Percentiles rank a stretch among this genome's conserved stretches.
These are phyloP conservation scores for Fusarium sp. DNA, from an alignment of 2,329 filamentous ascomycete species.

Conservation along the genomic window DNA sequence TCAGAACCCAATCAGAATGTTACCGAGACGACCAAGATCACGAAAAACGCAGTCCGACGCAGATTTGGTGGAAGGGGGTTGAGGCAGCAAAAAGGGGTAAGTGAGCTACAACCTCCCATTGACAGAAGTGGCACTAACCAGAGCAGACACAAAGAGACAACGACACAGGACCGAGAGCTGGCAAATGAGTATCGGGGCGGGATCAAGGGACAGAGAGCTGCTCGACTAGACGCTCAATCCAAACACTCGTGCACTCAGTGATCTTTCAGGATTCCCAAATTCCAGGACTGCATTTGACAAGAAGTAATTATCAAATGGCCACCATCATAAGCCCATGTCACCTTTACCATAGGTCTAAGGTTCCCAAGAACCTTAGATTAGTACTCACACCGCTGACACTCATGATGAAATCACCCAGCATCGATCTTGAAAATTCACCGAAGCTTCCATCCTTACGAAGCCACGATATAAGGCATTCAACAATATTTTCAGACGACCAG, in stretches of 20 bases:
- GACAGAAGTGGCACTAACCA: background rate
- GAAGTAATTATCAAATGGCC: background rate
- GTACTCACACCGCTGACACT: background rate
- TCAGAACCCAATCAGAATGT: background rate
- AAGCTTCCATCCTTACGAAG: background rate
- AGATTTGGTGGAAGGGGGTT: background rate
- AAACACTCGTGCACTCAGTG: background rate
- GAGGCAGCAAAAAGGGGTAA: background rate
- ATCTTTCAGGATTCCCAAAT: background rate
- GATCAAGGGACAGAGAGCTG: background rate
- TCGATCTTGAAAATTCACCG: background rate
- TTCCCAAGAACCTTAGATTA: background rate
- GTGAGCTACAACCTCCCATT: background rate
- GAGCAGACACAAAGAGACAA: background rate
- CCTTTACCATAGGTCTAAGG: background rate
- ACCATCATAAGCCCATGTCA: background rate
- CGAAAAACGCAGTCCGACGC: background rate
- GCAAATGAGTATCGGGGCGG: background rate
- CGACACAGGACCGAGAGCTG: background rate
- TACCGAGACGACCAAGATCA: background rate
- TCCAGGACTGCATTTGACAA: background rate
- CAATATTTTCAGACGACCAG: background rate
- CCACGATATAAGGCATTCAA: background rate
- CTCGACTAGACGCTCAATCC: background rate
- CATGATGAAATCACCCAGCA: background rate